Evolutionary conservation across 768 basidiomycete species (phyloP).

Genomic region (Stropharia rugosoannulata): DNA sequence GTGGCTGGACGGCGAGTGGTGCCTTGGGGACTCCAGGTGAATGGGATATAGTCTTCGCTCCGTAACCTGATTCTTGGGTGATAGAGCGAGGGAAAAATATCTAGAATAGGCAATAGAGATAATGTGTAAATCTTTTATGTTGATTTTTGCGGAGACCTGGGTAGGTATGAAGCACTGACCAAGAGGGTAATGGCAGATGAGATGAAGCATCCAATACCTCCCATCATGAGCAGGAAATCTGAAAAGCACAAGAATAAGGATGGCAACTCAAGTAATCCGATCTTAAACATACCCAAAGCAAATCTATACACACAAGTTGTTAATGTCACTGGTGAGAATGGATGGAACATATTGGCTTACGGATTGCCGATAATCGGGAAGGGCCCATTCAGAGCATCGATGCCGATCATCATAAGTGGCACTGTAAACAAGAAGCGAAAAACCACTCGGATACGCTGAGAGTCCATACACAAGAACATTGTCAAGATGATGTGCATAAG

Average conservation of each 20-base stretch:
- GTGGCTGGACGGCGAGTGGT: slow-evolving; percentile 23
- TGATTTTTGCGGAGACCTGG: not conserved
- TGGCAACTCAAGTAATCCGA: not conserved
- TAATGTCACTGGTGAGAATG: not conserved
- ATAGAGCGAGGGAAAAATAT: slow-evolving; percentile 81
- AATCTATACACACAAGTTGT: slow-evolving; percentile 40
- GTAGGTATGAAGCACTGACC: slow-evolving; percentile 37
- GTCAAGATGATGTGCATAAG: not conserved
- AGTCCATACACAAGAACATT: not conserved
- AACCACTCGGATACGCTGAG: slow-evolving; percentile 64
- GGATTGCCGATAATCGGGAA: slow-evolving; percentile 50
- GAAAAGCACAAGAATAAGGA: slow-evolving; percentile 17
- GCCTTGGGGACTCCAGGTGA: slow-evolving; percentile 26
- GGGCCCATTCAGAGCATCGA: slow-evolving; percentile 57
- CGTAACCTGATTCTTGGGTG: slow-evolving; percentile 62
- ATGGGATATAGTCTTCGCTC: slow-evolving; percentile 33
- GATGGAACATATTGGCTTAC: slow-evolving; percentile 40
- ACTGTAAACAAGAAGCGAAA: slow-evolving; percentile 76
- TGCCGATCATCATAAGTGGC: slow-evolving; percentile 63
- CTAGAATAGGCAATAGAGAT: slow-evolving; percentile 27
- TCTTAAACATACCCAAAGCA: slow-evolving; percentile 48
- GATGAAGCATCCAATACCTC: slow-evolving; percentile 72
- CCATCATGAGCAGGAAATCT: slow-evolving; percentile 74
- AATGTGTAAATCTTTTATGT: not conserved
- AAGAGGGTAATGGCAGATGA: slow-evolving; percentile 81